Evolutionary conservation across 306 rosid species (phyloP).

Genomic region (Gleditsia sinensis): DNA sequence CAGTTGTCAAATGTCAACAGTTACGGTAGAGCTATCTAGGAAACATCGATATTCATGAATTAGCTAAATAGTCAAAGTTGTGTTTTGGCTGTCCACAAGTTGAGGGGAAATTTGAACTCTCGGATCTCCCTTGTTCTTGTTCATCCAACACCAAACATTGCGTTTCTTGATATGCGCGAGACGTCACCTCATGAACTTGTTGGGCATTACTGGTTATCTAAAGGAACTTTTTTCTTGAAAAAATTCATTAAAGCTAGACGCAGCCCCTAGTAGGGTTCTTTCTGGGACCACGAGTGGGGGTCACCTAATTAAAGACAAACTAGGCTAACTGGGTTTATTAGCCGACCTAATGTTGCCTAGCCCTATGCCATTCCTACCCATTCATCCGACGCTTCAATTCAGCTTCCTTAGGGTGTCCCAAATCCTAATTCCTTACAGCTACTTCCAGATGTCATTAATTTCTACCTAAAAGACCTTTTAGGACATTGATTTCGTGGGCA

Average conservation of each 20-base stretch:
- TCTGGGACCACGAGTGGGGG: background rate
- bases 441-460: background rate
- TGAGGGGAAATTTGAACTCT: background rate
- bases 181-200: too few relatives aligned
- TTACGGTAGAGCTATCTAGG: background rate
- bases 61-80: background rate
- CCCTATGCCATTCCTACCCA: background rate
- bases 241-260: too few relatives aligned
- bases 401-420: too few relatives aligned
- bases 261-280: background rate
- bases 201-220: too few relatives aligned
- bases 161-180: too few relatives aligned
- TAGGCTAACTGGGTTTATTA: background rate
- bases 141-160: background rate
- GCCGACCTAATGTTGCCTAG: background rate
- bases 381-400: background rate
- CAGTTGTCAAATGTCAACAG: background rate
- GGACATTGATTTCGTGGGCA: background rate
- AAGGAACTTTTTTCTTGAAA: too few relatives aligned
- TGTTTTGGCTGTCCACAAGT: background rate
- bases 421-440: background rate
- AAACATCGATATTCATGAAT: background rate
- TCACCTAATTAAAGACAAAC: background rate
- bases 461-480: background rate
- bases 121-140: background rate